Base-by-base conservation (phyloP, 768 basidiomycete species). In the Paxillus ammoniavirescens region DNA sequence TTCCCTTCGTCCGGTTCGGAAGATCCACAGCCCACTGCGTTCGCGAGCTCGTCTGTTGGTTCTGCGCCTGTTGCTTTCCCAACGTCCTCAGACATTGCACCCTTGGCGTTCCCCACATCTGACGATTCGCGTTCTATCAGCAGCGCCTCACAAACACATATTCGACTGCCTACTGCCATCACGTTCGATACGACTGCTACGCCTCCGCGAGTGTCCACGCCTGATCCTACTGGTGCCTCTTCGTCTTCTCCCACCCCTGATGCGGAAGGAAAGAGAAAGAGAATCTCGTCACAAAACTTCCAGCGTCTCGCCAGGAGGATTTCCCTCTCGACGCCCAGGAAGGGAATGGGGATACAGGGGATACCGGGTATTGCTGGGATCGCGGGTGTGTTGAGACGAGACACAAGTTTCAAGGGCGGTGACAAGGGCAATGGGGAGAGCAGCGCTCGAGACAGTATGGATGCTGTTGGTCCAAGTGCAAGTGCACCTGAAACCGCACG, bases 241-340 rank as follows among this genome's bases (percentile, higher is more conserved):
- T 78, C 82, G 21, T 55, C 64, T 4, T 83, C 88, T 13, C 84
- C 87, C 9, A 82, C 86, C 56, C 77, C 77, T 1, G 88, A 87
- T 3, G 65, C 79, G n/a, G 89, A 89, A 62, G 82, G 82, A 33
- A 91, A 90, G 74, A 77, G 89, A 56, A 89, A 87, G 65, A 81
- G 89, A 17, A 90, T 89, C 53, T 85, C 89, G 8, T 87, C 89
- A 26, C 91, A 93, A 66, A 92, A 92, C 63, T 89, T 93, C 76
- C 89, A 91, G 66, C 80, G 89, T 15, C 65, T 93, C 36, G 91
- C 89, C 14, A 76, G 89, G 55, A 77, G 82, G 56, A 85, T 93
- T 51, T 91, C 89, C 9, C 68, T 89, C 75, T 28, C 70, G 9
- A 79, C 84, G 0, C 78, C 80, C 43, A 80, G 84, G 26, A 79